Percentiles rank a stretch among this genome's conserved stretches.
Conservation (phyloP, 1,139 yeast species). For the Magnusiomyces suaveolens region DNA sequence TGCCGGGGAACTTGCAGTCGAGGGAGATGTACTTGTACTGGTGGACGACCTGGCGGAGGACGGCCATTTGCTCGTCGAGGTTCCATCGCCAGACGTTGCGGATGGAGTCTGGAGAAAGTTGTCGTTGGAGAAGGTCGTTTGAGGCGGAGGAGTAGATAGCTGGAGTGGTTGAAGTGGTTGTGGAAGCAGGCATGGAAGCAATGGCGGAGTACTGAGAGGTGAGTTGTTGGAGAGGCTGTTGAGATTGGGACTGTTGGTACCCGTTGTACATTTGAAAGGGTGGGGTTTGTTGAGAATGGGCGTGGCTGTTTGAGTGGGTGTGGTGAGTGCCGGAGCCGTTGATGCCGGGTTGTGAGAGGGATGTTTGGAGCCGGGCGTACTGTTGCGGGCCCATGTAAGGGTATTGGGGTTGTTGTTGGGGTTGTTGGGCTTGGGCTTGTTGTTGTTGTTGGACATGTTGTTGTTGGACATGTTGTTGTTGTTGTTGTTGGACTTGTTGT, state of each 20-base stretch:
- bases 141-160: background rate
- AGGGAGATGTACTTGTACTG: constrained; percentile 59
- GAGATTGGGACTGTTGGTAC: background rate
- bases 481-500: no score
- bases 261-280: background rate
- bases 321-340: background rate
- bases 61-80: constrained; percentile 69
- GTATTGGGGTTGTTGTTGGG: background rate
- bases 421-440: no score
- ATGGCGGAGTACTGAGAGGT: background rate
- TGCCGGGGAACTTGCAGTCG: constrained; percentile 91
- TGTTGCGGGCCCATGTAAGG: background rate
- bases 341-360: constrained; percentile 8
- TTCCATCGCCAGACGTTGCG: constrained; percentile 75
- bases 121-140: background rate
- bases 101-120: constrained; percentile 7
- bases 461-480: constrained; percentile 3
- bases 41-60: constrained; percentile 60
- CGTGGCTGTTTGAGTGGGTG: background rate
- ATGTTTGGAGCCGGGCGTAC: constrained; percentile 13
- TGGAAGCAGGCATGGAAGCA: background rate
- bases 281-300: background rate
- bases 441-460: constrained; percentile 3
- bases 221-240: constrained; percentile 3
- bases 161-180: background rate